Conservation (phyloP, 768 basidiomycete species). For the Hirschioporus abietinus region DNA sequence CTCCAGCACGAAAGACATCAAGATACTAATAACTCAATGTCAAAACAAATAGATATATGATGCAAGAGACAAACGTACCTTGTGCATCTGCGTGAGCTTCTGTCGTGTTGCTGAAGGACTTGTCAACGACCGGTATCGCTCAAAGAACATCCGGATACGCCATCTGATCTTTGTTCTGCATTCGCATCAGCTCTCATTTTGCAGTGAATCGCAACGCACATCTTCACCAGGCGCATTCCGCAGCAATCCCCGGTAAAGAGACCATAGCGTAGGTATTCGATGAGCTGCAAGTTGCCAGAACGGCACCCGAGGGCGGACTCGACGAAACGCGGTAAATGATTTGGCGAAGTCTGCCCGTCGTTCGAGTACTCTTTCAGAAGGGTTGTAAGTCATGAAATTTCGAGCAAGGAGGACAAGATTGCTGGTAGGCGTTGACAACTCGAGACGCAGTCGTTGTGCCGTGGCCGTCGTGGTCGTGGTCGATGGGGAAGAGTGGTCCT, state of each 20-base stretch:
- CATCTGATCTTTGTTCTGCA: slow-evolving; percentile 43
- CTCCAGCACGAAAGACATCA: slow-evolving; percentile 51
- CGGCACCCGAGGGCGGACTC: slow-evolving; percentile 54
- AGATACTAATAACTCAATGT: slow-evolving; percentile 42
- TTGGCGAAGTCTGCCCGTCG: slow-evolving; percentile 49
- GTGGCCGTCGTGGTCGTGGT: too few species aligned
- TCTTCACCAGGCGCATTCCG: slow-evolving; percentile 47
- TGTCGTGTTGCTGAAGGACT: slow-evolving; percentile 43
- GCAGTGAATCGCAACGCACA: slow-evolving; percentile 32
- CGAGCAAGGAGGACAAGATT: too few species aligned
- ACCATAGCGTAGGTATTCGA: slow-evolving; percentile 71
- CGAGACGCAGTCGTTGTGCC: too few species aligned
- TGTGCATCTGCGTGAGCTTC: slow-evolving; percentile 48
- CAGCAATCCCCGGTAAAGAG: slow-evolving; percentile 67
- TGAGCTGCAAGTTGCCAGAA: slow-evolving; percentile 71
- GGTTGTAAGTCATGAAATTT: neutral
- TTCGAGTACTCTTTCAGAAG: slow-evolving; percentile 28
- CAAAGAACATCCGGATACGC: slow-evolving; percentile 51
- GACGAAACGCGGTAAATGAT: slow-evolving; percentile 51
- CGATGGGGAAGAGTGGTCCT: too few species aligned
- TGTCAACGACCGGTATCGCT: slow-evolving; percentile 45
- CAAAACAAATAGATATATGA: slow-evolving; percentile 2
- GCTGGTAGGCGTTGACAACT: too few species aligned
- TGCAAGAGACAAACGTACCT: slow-evolving; percentile 33
- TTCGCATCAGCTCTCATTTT: neutral